These are phyloP conservation scores for Silene uniflora DNA, from an alignment of 148 eudicot species.

Conservation along the genomic window DNA sequence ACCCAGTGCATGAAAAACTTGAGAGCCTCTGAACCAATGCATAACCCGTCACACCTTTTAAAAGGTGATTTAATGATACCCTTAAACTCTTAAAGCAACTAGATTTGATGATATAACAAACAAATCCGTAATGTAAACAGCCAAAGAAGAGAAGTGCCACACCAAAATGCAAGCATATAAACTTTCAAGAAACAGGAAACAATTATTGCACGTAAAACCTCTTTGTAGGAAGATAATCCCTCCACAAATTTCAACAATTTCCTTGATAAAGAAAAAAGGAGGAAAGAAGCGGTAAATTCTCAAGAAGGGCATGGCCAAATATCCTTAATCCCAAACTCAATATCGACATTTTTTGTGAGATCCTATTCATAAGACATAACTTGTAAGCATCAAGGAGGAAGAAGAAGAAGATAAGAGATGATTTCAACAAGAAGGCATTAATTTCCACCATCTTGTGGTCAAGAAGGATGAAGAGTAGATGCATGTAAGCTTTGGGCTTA, in stretches of 20 bases:
- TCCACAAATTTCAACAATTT: constrained; percentile 14
- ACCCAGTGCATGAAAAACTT: constrained; percentile 41
- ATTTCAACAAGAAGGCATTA: constrained; percentile 53
- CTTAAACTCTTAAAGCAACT: constrained; percentile 68
- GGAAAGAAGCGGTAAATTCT: constrained; percentile 43
- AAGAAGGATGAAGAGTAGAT: constrained; percentile 66
- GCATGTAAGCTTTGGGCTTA: constrained; percentile 81
- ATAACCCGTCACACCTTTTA: constrained; percentile 47
- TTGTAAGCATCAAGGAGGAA: constrained; percentile 58
- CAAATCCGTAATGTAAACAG: constrained; percentile 25
- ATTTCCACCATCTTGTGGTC: constrained; percentile 32
- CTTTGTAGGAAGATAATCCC: constrained; percentile 12
- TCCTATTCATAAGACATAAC: constrained; percentile 21
- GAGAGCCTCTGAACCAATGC: constrained; percentile 56
- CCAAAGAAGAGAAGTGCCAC: too few relatives aligned
- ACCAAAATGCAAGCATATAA: constrained; percentile 30
- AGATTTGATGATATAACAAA: constrained; percentile 53
- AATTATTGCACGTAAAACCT: constrained; percentile 51
- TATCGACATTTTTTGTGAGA: constrained; percentile 27
- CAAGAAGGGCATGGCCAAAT: constrained; percentile 37
- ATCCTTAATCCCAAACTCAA: constrained; percentile 30
- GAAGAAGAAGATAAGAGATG: constrained; percentile 40
- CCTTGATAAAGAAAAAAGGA: constrained; percentile 36
- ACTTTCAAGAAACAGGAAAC: constrained; percentile 61
- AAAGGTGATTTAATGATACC: constrained; percentile 54